These are phyloP conservation scores for Aureobasidium sp. DNA, from an alignment of 2,329 filamentous ascomycete genomes.

Conservation along the genomic window DNA sequence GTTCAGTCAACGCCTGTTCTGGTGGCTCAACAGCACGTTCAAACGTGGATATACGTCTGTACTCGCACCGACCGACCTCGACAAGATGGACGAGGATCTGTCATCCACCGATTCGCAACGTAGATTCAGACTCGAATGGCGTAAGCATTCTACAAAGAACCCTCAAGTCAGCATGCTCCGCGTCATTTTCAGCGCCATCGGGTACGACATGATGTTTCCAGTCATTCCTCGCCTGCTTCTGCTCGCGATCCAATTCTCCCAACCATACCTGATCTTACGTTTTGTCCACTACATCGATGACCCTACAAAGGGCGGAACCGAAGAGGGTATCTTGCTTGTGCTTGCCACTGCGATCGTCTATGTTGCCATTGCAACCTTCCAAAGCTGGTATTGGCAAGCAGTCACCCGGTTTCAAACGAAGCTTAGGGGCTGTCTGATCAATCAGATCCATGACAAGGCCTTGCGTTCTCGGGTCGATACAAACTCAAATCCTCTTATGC, in stretches of 20 bases:
- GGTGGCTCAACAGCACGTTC: slow-evolving; percentile 31
- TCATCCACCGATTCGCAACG: slow-evolving; percentile 17
- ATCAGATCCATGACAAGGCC: slow-evolving; percentile 21
- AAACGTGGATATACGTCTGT: slow-evolving; percentile 19
- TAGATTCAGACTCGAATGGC: slow-evolving; percentile 17
- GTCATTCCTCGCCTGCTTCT: slow-evolving; percentile 19
- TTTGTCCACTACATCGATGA: slow-evolving; percentile 20
- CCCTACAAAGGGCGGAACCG: slow-evolving; percentile 13
- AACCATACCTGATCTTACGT: slow-evolving; percentile 22
- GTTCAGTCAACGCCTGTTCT: slow-evolving; percentile 29
- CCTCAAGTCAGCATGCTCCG: slow-evolving; percentile 13
- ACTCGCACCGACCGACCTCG: slow-evolving; percentile 21
- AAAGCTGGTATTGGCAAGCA: slow-evolving; percentile 21
- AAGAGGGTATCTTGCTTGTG: slow-evolving; percentile 22
- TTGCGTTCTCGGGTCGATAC: slow-evolving; percentile 17
- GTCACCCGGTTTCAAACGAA: slow-evolving; percentile 21
- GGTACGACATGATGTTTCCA: slow-evolving; percentile 19
- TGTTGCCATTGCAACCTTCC: slow-evolving; percentile 18
- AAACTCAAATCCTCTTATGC: slow-evolving; percentile 19
- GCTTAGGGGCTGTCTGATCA: slow-evolving; percentile 21
- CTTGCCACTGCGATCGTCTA: slow-evolving; percentile 22
- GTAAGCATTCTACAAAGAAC: slow-evolving; percentile 15
- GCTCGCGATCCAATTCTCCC: slow-evolving; percentile 18
- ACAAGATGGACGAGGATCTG: slow-evolving; percentile 22
- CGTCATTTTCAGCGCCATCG: slow-evolving; percentile 18